These are phyloP conservation scores for Acacia pycnantha DNA, from an alignment of 331 rosid genomes.

Conservation along the genomic window DNA sequence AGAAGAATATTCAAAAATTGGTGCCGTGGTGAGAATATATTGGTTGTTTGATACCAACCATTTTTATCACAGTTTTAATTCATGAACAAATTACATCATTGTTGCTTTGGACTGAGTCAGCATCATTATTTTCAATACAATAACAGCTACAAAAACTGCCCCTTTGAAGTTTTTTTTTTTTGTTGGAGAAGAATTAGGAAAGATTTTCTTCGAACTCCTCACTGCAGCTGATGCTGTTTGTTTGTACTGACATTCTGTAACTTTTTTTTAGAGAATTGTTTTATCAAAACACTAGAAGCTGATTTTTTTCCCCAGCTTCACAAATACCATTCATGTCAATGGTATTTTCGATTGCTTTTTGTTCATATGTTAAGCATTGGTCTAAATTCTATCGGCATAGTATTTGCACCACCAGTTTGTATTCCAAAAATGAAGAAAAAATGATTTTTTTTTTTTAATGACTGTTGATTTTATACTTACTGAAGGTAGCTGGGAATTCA, in stretches of 20 bases:
- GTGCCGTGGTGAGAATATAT: conserved; percentile 62
- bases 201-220: not conserved
- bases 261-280: not conserved
- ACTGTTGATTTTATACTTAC: not conserved
- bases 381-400: not conserved
- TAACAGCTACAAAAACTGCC: not conserved
- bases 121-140: not conserved
- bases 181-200: not conserved
- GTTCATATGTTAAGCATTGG: not conserved
- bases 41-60: conserved; percentile 12
- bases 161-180: not conserved
- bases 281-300: not conserved
- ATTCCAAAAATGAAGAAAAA: not conserved
- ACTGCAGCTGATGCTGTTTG: not conserved
- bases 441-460: not conserved
- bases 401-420: not conserved
- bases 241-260: not conserved
- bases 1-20: conserved; percentile 71
- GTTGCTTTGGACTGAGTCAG: not conserved
- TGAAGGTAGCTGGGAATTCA: not conserved
- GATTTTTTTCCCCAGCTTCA: not conserved
- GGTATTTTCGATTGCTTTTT: not conserved
- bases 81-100: not conserved
- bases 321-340: not conserved
- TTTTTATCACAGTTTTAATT: not conserved